Evolutionary conservation across 371 early-diverging fungal genomes (phyloP).

Genomic region (Smittium culicis): DNA sequence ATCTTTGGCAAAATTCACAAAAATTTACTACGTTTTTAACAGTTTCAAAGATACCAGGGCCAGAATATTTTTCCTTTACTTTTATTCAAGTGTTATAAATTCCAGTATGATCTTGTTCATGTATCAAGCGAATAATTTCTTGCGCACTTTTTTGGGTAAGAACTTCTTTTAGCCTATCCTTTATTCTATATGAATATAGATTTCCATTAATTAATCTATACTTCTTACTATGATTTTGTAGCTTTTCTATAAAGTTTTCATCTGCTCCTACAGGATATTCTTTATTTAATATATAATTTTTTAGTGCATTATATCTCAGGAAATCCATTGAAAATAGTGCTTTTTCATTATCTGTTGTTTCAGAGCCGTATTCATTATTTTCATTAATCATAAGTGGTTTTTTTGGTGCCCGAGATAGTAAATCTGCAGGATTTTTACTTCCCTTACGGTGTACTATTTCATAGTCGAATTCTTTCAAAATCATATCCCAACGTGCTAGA

Average conservation of each 20-base stretch:
- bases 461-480: conserved; percentile 6
- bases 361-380: not conserved
- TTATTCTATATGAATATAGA: not conserved
- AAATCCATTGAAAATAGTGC: not conserved
- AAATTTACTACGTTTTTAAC: not conserved
- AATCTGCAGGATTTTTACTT: conserved; percentile 6
- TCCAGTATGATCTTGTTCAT: not conserved
- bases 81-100: conserved; percentile 1
- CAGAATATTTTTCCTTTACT: not conserved
- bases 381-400: not conserved
- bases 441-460: conserved; percentile 9
- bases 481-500: conserved; percentile 6
- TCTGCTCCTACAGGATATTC: conserved; percentile 1
- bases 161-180: not conserved
- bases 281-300: not conserved
- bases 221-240: not conserved
- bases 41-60: not conserved
- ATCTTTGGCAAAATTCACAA: conserved; percentile 10
- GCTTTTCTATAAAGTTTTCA: not conserved
- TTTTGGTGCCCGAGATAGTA: not conserved
- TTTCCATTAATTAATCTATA: too few relatives aligned
- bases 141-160: not conserved
- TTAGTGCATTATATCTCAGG: not conserved
- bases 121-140: not conserved
- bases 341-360: not conserved